These are phyloP conservation scores for Apiospora rasikravindrae DNA, from an alignment of 2,329 filamentous ascomycete genomes.

Conservation along the genomic window DNA sequence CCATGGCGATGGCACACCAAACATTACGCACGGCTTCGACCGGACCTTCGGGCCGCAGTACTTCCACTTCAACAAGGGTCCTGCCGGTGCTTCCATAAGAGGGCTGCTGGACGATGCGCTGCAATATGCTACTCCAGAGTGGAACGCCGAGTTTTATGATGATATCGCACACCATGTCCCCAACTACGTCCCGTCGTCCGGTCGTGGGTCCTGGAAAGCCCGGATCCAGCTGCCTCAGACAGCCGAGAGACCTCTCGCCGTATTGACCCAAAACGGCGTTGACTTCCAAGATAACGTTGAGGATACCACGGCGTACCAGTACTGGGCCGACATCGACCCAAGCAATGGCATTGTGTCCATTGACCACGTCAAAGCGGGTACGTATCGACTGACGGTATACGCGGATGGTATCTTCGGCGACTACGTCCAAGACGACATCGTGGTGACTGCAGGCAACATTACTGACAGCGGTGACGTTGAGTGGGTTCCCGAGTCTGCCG, in stretches of 20 bases:
- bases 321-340: conserved; percentile 60
- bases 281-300: conserved; percentile 65
- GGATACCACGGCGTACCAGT: conserved; percentile 62
- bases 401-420: conserved; percentile 67
- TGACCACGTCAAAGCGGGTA: conserved; percentile 59
- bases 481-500: conserved; percentile 61
- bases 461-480: conserved; percentile 44
- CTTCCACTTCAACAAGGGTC: conserved; percentile 66
- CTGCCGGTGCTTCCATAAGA: conserved; percentile 49
- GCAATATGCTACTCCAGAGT: conserved; percentile 54
- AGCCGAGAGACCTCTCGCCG: conserved; percentile 57
- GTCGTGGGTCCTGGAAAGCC: conserved; percentile 56
- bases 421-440: conserved; percentile 57
- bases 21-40: conserved; percentile 69
- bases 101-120: conserved; percentile 59
- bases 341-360: conserved; percentile 55
- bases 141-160: conserved; percentile 68
- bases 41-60: conserved; percentile 68
- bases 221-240: conserved; percentile 56
- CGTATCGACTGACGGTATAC: conserved; percentile 67
- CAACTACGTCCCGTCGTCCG: conserved; percentile 60
- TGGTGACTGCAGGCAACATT: conserved; percentile 45
- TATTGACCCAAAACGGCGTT: conserved; percentile 56
- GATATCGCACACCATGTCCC: conserved; percentile 63
- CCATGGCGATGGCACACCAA: conserved; percentile 66